Evolutionary conservation across 257 asterid species (phyloP).

Genomic region (Euphrasia confusa): DNA sequence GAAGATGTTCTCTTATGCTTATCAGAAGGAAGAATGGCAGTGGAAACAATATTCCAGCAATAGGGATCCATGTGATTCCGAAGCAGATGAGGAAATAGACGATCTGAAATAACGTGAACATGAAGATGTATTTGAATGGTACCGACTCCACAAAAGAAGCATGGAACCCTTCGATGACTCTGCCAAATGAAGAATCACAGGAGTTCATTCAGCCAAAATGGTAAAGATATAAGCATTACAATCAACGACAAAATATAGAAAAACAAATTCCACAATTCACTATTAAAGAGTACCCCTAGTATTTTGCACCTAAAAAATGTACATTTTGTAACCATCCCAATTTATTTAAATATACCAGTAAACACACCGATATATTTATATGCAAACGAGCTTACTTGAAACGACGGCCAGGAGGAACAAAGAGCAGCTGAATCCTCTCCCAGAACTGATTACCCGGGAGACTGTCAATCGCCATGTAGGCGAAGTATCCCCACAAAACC

Average conservation of each 20-base stretch:
- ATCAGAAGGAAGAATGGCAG: conserved; percentile 72
- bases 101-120: conserved; percentile 63
- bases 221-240: not conserved
- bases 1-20: conserved; percentile 62
- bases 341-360: not conserved
- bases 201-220: not conserved
- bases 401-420: conserved; percentile 78
- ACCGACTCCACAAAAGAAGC: conserved; percentile 81
- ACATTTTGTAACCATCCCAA: not conserved
- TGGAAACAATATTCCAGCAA: conserved; percentile 85
- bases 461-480: conserved; percentile 97
- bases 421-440: conserved; percentile 79
- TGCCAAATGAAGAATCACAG: conserved; percentile 27
- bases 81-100: conserved; percentile 60
- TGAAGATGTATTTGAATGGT: conserved; percentile 71
- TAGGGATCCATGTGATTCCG: conserved; percentile 92
- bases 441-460: conserved; percentile 94
- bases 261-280: too few species aligned
- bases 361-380: not conserved
- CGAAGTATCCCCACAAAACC: conserved; percentile 95
- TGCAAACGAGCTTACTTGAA: conserved; percentile 56
- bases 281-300: too few species aligned
- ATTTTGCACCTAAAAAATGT: too few species aligned
- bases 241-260: not conserved
- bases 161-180: conserved; percentile 65